phyloP scores from a whole-genome alignment of 139 green algal genomes.

The Penium margaritaceum region DNA sequence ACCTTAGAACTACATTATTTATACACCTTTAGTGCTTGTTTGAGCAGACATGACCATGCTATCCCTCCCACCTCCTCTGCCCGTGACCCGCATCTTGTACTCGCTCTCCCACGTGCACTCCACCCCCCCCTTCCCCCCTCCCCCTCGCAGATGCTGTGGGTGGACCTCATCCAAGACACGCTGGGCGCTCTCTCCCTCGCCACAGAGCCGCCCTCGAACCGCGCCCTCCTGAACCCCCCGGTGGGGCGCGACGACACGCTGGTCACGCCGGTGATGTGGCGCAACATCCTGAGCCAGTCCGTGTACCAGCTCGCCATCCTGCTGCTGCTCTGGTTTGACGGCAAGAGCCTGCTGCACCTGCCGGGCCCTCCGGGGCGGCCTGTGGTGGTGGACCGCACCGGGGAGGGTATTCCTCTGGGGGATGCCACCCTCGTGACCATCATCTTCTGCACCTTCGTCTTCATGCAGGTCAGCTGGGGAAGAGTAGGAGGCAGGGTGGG shows the following conservation, averaged over 20 bases:
- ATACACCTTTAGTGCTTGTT: too few relatives aligned
- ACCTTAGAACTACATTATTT: too few relatives aligned
- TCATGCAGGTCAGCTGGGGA: conserved; percentile 37
- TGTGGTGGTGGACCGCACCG: background rate
- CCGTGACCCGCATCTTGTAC: background rate
- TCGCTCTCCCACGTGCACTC: background rate
- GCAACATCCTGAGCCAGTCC: conserved; percentile 73
- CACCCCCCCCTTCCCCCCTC: background rate
- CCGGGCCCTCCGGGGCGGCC: background rate
- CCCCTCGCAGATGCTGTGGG: conserved; percentile 80
- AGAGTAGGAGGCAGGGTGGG: background rate
- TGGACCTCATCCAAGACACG: conserved; percentile 98
- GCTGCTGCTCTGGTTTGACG: conserved; percentile 61
- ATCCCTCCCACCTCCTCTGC: background rate
- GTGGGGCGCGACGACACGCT: conserved; percentile 76
- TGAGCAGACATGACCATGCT: background rate
- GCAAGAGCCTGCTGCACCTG: conserved; percentile 15
- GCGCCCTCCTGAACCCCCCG: conserved; percentile 72
- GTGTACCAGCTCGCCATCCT: conserved; percentile 81
- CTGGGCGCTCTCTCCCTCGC: conserved; percentile 74
- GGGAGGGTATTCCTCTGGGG: background rate
- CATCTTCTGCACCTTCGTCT: conserved; percentile 94
- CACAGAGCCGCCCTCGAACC: conserved; percentile 77
- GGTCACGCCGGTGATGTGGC: conserved; percentile 83
- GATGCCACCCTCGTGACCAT: conserved; percentile 49